These are phyloP conservation scores for Alternaria solani DNA, from an alignment of 2,329 filamentous ascomycete genomes.

Conservation along the genomic window DNA sequence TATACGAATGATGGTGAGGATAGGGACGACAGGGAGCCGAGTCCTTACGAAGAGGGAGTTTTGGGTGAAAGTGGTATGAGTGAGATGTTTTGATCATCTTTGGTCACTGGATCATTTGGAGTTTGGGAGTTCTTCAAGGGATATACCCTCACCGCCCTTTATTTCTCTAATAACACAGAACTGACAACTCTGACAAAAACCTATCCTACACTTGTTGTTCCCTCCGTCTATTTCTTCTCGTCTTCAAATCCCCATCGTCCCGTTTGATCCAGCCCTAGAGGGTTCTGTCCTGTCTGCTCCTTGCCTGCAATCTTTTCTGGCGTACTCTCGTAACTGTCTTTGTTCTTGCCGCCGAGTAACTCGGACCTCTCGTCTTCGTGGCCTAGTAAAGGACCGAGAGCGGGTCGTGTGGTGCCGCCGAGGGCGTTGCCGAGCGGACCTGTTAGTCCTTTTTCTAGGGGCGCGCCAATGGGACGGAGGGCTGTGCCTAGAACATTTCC, in stretches of 20 bases:
- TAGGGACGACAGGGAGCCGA: neutral
- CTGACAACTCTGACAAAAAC: neutral
- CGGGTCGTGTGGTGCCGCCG: conserved; percentile 48
- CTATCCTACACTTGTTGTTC: neutral
- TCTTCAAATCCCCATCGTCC: conserved; percentile 49
- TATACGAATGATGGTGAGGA: neutral
- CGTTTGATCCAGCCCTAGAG: conserved; percentile 51
- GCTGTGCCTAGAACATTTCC: conserved; percentile 50
- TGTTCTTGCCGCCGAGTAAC: conserved; percentile 51
- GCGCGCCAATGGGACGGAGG: conserved; percentile 51
- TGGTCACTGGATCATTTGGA: neutral
- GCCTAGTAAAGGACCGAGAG: conserved; percentile 47
- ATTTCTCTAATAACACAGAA: neutral
- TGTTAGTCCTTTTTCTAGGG: conserved; percentile 48
- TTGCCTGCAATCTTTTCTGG: conserved; percentile 50
- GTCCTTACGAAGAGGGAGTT: conserved; percentile 10
- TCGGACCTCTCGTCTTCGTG: conserved; percentile 47
- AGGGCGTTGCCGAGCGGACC: conserved; percentile 48
- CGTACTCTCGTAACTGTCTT: conserved; percentile 47
- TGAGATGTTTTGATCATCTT: conserved; percentile 44
- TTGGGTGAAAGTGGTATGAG: conserved; percentile 47
- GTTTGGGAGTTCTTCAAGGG: neutral
- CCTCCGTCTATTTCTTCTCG: conserved; percentile 22
- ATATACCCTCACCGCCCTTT: neutral
- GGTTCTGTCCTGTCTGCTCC: conserved; percentile 52